Percentiles rank a stretch among this genome's conserved stretches.
These are phyloP conservation scores for Cercospora citrullina DNA, from an alignment of 2,329 filamentous ascomycete genomes.

Conservation along the genomic window DNA sequence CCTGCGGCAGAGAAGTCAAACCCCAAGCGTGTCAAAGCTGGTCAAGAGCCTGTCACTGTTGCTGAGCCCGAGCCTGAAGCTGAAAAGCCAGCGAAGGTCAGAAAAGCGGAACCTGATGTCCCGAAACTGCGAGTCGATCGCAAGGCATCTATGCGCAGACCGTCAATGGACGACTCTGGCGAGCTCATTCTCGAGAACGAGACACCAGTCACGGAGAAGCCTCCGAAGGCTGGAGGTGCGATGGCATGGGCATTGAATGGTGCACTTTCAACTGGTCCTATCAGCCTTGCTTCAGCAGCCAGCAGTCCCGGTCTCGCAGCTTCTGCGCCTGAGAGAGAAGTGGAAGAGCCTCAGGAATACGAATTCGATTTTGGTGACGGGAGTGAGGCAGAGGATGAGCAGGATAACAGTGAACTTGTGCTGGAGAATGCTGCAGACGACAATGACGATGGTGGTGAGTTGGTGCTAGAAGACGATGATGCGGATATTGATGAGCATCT, in stretches of 20 bases:
- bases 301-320: constrained; percentile 37
- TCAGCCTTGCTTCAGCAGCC: constrained; percentile 47
- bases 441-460: constrained; percentile 22
- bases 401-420: constrained; percentile 11
- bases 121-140: constrained; percentile 34
- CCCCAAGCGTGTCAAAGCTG: constrained; percentile 34
- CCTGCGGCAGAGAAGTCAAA: constrained; percentile 25
- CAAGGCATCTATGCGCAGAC: constrained; percentile 33
- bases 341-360: constrained; percentile 24
- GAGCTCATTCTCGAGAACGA: constrained; percentile 40
- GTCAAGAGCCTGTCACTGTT: constrained; percentile 24
- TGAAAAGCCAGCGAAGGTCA: constrained; percentile 7
- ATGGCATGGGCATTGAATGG: constrained; percentile 36
- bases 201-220: constrained; percentile 31
- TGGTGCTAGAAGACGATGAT: constrained; percentile 34
- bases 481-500: constrained; percentile 38
- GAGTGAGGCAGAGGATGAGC: constrained; percentile 20
- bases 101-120: constrained; percentile 21
- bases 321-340: constrained; percentile 24
- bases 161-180: constrained; percentile 35
- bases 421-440: constrained; percentile 28
- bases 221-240: constrained; percentile 22
- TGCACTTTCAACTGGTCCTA: constrained; percentile 43
- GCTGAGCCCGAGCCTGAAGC: constrained; percentile 9
- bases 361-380: constrained; percentile 36